These are phyloP conservation scores for Botryotinia convoluta DNA, from an alignment of 2,329 filamentous ascomycete genomes.

Conservation along the genomic window DNA sequence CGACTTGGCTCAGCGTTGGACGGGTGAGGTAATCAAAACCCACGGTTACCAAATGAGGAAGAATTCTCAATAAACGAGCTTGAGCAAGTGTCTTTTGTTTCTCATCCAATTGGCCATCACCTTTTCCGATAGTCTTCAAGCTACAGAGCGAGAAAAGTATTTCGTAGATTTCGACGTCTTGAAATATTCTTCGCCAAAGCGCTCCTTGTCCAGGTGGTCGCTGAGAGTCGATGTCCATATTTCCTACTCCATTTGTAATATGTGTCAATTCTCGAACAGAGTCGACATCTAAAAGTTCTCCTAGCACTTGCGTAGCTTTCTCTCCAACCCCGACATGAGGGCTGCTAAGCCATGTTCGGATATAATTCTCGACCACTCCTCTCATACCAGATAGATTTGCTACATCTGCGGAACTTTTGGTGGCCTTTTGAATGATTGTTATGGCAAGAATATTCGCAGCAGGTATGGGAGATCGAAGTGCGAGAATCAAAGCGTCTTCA, in stretches of 20 bases:
- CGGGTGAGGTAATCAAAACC: conserved; percentile 34
- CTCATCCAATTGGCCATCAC: conserved; percentile 31
- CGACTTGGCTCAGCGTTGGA: conserved; percentile 34
- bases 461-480: conserved; percentile 52
- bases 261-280: conserved; percentile 42
- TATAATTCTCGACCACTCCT: conserved; percentile 47
- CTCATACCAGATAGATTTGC: conserved; percentile 51
- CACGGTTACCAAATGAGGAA: conserved; percentile 35
- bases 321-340: conserved; percentile 56
- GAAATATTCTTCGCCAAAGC: conserved; percentile 54
- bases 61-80: conserved; percentile 36
- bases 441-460: conserved; percentile 59
- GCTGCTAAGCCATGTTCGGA: conserved; percentile 53
- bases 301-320: conserved; percentile 49
- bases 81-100: conserved; percentile 39
- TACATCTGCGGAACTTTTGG: conserved; percentile 47
- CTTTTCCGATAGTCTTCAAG: conserved; percentile 27
- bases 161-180: conserved; percentile 45
- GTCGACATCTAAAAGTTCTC: conserved; percentile 55
- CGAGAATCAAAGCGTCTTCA: conserved; percentile 50
- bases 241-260: conserved; percentile 37
- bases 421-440: conserved; percentile 55
- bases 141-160: conserved; percentile 46
- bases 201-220: conserved; percentile 49
- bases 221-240: conserved; percentile 40